Base-by-base conservation (phyloP, 1,284 basidiomycete species). In the Rhodotorula sp. region DNA sequence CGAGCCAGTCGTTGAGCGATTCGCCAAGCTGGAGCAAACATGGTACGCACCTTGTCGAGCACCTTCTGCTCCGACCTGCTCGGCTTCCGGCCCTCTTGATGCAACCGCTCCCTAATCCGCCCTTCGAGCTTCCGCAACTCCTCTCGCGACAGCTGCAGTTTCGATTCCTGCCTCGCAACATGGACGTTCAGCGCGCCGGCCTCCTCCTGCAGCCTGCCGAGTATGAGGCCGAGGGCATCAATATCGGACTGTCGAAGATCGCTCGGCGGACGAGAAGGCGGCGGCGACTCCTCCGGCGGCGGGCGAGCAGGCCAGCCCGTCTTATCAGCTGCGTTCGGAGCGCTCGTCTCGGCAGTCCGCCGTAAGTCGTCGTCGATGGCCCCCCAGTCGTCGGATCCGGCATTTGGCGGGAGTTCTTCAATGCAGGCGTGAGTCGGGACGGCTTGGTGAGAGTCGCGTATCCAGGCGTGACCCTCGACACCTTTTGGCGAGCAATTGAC, bases 21-120 rank as follows among this genome's bases (percentile, higher is more conserved):
- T n/a, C n/a, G n/a, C n/a, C n/a, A n/a, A n/a, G n/a, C n/a, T n/a
- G n/a, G n/a, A n/a, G n/a, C 11, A n/a, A 34, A 32, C 11, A 48
- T 17, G 9, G 27, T 7, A 17, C 62, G 54, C 48, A 64, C 62
- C 46, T 49, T 48, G n/a, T 57, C 55, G n/a, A 64, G 46, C 11
- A 57, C 19, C 9, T 15, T 15, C 32, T 48, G 44, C 32, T 62
- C 61, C 30, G 22, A 44, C n/a, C 7, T 4, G 15, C 24, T 44
- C 22, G 34, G 24, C 46, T 7, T 19, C 36, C 55, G 9, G 0
- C 61, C 53, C 10, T 54, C 53, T n/a, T 17, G 8, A 20, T 48
- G n/a, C 17, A 34, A n/a, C 29, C 13, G 6, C 30, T 2, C 11
- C 8, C 15, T 8, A 3, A 62, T 22, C 27, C 2, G 10, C 29